Percentiles rank a stretch among this genome's conserved stretches.
Conservation (phyloP, 176 grass and related monocot species). For the Musa troglodytarum region DNA sequence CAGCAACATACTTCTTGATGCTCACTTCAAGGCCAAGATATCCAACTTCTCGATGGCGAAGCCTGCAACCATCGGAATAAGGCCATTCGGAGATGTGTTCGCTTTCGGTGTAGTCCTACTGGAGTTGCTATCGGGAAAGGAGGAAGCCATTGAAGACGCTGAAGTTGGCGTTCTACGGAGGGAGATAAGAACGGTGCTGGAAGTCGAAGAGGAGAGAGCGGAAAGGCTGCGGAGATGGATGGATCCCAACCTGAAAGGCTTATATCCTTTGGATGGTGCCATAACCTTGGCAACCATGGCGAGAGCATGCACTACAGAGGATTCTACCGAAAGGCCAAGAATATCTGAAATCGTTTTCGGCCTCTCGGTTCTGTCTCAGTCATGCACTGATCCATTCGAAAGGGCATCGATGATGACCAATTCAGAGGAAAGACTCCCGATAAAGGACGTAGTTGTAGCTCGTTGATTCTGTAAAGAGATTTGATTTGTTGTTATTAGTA, state of each 20-base stretch:
- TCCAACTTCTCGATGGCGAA: conserved; percentile 42
- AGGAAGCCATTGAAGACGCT: conserved; percentile 25
- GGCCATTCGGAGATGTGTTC: conserved; percentile 41
- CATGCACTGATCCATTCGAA: conserved; percentile 28
- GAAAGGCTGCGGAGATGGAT: conserved; percentile 46
- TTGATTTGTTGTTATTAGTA: too few species aligned
- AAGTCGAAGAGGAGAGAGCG: conserved; percentile 30
- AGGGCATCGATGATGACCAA: conserved; percentile 31
- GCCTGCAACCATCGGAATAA: conserved; percentile 13
- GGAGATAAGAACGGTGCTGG: conserved; percentile 41
- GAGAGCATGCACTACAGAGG: conserved; percentile 51
- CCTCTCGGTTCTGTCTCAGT: conserved; percentile 40
- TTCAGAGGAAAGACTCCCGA: conserved; percentile 27
- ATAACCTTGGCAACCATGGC: conserved; percentile 43
- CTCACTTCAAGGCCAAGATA: conserved; percentile 51
- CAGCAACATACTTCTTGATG: conserved; percentile 47
- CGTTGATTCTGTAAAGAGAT: background rate
- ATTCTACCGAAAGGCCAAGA: conserved; percentile 32
- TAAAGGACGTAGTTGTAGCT: background rate
- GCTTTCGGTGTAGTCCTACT: conserved; percentile 39
- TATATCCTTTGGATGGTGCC: conserved; percentile 31
- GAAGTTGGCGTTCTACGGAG: conserved; percentile 40
- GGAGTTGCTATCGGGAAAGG: conserved; percentile 47
- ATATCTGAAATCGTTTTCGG: conserved; percentile 52
- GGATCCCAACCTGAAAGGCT: conserved; percentile 37